Base-by-base conservation (phyloP, 164 flowering plant species). In the Piper longum region DNA sequence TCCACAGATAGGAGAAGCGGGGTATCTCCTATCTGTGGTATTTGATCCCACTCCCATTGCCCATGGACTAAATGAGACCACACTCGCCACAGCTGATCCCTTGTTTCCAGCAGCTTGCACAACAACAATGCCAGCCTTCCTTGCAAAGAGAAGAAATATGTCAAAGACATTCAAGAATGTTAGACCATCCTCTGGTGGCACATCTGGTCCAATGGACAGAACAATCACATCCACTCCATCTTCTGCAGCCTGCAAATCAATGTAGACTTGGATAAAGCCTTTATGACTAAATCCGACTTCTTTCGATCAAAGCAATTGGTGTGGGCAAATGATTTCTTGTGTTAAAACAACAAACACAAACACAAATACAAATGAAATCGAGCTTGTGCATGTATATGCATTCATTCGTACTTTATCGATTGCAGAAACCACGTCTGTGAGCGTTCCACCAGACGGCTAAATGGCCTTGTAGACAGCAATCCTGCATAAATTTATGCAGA, bases 1-100 rank as follows among this genome's bases (percentile, higher is more conserved):
- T 73, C 62, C 82, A 82, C 52, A 83, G 60, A 3, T 17, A 36
- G 45, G 81, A 72, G 0, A 80, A 66, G 57, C 56, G 74, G 69
- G 74, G 66, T 83, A 81, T 45, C 66, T 75, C 12, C 86, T 73
- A 59, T 84, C 89, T 1, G 80, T 82, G 58, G 69, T 61, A 9
- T 83, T 79, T 54, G 89, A 86, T 26, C 83, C 89, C 14, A 75
- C 78, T 56, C 79, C 79, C n/a, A 77, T 79, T 65, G 80, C 80
- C 89, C 89, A 84, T 4, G 89, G 89, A 66, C 86, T 82, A 64
- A 80, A 84, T 36, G 89, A 82, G 57, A 84, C 77, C 60, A 84
- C 70, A 4, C 86, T 76, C 61, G 73, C 73, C 6, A 82, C 54
- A 54, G 80, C 70, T 16, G 86, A 86, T 0, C 86, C 86, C 0